A percentile compares a stretch with the other conserved stretches of the same genome.
phyloP scores from a whole-genome alignment of 2,329 filamentous ascomycete species.

The Ophiocordyceps robertsii region DNA sequence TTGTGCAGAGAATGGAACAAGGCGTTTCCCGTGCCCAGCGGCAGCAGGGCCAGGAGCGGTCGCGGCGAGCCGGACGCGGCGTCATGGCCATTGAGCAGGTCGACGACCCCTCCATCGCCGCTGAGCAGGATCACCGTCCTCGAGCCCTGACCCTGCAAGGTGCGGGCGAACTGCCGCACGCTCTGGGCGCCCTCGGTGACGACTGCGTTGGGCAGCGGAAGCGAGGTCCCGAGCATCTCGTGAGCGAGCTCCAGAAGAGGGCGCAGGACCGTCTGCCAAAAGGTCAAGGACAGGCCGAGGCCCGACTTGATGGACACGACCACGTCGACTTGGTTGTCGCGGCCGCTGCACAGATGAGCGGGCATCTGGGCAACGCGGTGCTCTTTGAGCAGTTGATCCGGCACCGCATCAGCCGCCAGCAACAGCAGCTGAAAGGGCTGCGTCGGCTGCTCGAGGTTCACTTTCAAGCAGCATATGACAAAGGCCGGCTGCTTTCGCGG shows the following conservation, averaged over 20 bases:
- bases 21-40: slow-evolving; percentile 53
- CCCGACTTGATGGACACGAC: slow-evolving; percentile 58
- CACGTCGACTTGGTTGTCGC: slow-evolving; percentile 36
- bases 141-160: slow-evolving; percentile 17
- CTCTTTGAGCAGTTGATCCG: slow-evolving; percentile 19
- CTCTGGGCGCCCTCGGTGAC: slow-evolving; percentile 50
- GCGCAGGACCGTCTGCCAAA: slow-evolving; percentile 41
- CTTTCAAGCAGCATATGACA: slow-evolving; percentile 24
- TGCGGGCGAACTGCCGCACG: slow-evolving; percentile 47
- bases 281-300: slow-evolving; percentile 37
- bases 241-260: slow-evolving; percentile 38
- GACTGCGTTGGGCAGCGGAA: slow-evolving; percentile 25
- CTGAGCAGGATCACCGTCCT: slow-evolving; percentile 62
- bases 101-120: slow-evolving; percentile 77
- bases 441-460: slow-evolving; percentile 14
- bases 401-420: slow-evolving; percentile 18
- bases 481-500: neutral
- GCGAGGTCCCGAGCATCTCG: slow-evolving; percentile 4
- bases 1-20: slow-evolving; percentile 50
- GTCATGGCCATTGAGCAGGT: slow-evolving; percentile 54
- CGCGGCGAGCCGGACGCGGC: slow-evolving; percentile 5
- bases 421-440: slow-evolving; percentile 15
- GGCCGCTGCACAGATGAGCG: slow-evolving; percentile 15
- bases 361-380: slow-evolving; percentile 26
- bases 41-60: slow-evolving; percentile 39